Conservation (phyloP, 257 asterid genomes). For the Ilex aquifolium region DNA sequence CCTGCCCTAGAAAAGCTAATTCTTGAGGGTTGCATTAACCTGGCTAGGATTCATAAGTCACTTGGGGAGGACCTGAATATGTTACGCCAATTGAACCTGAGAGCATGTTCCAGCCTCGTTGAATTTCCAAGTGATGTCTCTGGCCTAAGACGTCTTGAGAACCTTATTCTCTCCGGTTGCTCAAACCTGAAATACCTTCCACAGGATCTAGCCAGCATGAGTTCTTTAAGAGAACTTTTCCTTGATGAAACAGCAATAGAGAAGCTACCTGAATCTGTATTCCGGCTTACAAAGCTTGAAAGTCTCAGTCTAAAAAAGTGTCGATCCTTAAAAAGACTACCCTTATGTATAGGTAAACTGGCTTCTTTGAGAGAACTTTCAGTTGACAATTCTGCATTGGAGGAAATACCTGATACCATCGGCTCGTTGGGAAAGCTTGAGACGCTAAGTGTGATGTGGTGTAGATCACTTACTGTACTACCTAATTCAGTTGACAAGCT, state of each 20-base stretch:
- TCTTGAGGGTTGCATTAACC: slow-evolving; percentile 13
- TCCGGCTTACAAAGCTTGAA: slow-evolving; percentile 22
- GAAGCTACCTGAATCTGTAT: slow-evolving; percentile 17
- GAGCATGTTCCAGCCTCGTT: slow-evolving; percentile 16
- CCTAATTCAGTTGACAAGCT: slow-evolving; percentile 29
- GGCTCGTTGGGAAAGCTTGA: slow-evolving; percentile 20
- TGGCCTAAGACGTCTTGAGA: slow-evolving; percentile 27
- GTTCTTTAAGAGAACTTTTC: slow-evolving; percentile 21
- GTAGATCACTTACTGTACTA: slow-evolving; percentile 13
- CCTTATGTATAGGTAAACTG: slow-evolving; percentile 24
- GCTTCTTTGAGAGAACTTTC: slow-evolving; percentile 19
- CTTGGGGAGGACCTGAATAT: slow-evolving; percentile 13
- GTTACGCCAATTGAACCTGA: slow-evolving; percentile 23
- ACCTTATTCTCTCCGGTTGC: slow-evolving; percentile 31
- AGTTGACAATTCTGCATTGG: slow-evolving; percentile 13
- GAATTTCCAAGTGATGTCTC: slow-evolving; percentile 25
- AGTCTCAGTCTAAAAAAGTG: slow-evolving; percentile 18
- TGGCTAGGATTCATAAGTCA: slow-evolving; percentile 22
- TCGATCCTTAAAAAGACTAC: slow-evolving; percentile 12
- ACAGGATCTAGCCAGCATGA: slow-evolving; percentile 19
- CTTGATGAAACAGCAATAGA: slow-evolving; percentile 15
- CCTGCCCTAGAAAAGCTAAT: slow-evolving; percentile 23
- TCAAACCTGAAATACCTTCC: slow-evolving; percentile 19
- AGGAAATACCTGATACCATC: slow-evolving; percentile 22
- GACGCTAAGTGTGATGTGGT: slow-evolving; percentile 15